These are phyloP conservation scores for Penicillium sp. DNA, from an alignment of 2,329 filamentous ascomycete species.

Conservation along the genomic window DNA sequence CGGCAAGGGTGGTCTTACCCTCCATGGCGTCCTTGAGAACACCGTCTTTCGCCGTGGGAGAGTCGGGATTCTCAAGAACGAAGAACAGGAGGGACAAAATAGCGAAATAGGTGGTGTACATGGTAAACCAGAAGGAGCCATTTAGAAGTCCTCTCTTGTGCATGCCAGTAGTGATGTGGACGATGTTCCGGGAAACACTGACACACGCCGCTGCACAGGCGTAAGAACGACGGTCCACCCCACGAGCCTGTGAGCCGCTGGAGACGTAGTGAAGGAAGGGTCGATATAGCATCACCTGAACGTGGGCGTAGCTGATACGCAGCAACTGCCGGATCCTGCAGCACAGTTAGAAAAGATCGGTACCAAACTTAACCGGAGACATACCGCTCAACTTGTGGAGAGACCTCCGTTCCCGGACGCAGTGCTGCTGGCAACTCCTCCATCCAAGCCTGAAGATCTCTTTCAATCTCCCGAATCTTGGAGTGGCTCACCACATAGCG, in stretches of 20 bases:
- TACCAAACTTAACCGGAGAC: too few species aligned
- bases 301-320: slow-evolving; percentile 55
- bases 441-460: slow-evolving; percentile 56
- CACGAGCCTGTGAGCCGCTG: slow-evolving; percentile 40
- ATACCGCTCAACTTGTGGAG: slow-evolving; percentile 66
- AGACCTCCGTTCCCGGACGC: slow-evolving; percentile 67
- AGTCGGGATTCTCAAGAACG: slow-evolving; percentile 56
- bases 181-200: slow-evolving; percentile 57
- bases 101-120: slow-evolving; percentile 61
- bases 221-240: slow-evolving; percentile 54
- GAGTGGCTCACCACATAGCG: slow-evolving; percentile 57
- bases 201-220: slow-evolving; percentile 58
- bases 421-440: slow-evolving; percentile 63
- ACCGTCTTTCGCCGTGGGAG: slow-evolving; percentile 54
- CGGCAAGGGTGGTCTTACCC: slow-evolving; percentile 73
- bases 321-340: slow-evolving; percentile 57
- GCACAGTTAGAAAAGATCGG: too few species aligned
- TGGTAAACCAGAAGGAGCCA: slow-evolving; percentile 59
- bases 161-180: slow-evolving; percentile 58
- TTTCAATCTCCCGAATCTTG: slow-evolving; percentile 56
- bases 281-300: slow-evolving; percentile 56
- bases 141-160: slow-evolving; percentile 52
- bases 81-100: slow-evolving; percentile 57
- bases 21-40: slow-evolving; percentile 76
- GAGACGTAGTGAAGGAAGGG: slow-evolving; percentile 59